Conservation (phyloP, 129 eudicot species). For the Centaurea solstitialis region DNA sequence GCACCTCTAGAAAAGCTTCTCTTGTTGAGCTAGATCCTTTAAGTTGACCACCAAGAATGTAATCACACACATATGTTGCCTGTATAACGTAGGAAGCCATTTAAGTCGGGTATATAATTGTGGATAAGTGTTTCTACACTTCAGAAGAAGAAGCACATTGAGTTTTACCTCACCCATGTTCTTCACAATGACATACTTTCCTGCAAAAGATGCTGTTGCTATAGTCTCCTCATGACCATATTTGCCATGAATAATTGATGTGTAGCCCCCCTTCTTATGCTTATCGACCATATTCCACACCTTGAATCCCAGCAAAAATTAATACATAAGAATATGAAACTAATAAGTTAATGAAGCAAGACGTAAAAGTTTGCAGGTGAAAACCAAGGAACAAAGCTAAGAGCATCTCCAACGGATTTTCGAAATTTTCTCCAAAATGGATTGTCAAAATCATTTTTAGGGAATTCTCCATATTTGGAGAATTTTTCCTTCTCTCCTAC, state of each 20-base stretch:
- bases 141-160: neutral
- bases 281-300: slow-evolving; percentile 91
- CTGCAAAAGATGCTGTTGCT: slow-evolving; percentile 98
- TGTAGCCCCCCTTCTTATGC: slow-evolving; percentile 88
- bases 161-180: slow-evolving; percentile 74
- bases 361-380: slow-evolving; percentile 7
- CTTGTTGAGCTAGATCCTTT: slow-evolving; percentile 92
- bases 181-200: slow-evolving; percentile 79
- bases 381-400: too few relatives aligned
- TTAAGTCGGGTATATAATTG: slow-evolving; percentile 5
- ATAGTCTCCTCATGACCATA: slow-evolving; percentile 86
- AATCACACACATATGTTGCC: slow-evolving; percentile 95
- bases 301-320: slow-evolving; percentile 35
- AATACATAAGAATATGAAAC: slow-evolving; percentile 11
- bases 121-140: neutral
- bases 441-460: too few relatives aligned
- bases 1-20: slow-evolving; percentile 89
- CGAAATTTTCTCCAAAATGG: too few relatives aligned
- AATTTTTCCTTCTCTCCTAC: too few relatives aligned
- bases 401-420: too few relatives aligned
- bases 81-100: slow-evolving; percentile 26
- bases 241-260: slow-evolving; percentile 93
- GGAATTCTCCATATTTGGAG: too few relatives aligned
- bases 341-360: neutral
- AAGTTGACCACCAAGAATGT: slow-evolving; percentile 90